Percentiles rank a stretch among this genome's conserved stretches.
These are phyloP conservation scores for Microdochium paspali DNA, from an alignment of 2,329 filamentous ascomycete genomes.

Conservation along the genomic window DNA sequence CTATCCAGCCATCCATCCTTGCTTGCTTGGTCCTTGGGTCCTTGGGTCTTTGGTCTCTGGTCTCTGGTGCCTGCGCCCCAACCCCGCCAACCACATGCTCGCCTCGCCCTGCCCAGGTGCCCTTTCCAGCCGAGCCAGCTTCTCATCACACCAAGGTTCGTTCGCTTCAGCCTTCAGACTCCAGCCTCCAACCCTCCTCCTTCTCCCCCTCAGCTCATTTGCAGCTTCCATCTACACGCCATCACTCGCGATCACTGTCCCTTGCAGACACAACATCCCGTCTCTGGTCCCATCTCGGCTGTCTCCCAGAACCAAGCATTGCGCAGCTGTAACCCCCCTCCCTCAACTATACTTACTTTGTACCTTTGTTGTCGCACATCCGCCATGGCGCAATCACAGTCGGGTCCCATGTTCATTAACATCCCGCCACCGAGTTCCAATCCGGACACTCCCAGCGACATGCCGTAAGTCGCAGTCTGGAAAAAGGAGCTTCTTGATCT, in stretches of 20 bases:
- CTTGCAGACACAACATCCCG: background rate
- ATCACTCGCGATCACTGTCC: no score
- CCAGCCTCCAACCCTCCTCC: no score
- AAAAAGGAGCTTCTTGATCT: background rate
- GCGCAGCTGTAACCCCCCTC: no score
- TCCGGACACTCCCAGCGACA: conserved; percentile 78
- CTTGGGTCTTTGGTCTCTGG: no score
- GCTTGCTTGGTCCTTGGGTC: no score
- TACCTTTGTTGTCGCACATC: no score
- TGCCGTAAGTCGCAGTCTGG: conserved; percentile 56
- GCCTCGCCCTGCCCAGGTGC: background rate
- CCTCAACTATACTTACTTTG: no score
- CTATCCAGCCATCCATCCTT: no score
- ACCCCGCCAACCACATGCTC: background rate
- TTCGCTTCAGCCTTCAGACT: background rate
- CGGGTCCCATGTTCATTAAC: conserved; percentile 65
- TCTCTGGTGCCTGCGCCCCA: background rate
- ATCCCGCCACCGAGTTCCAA: conserved; percentile 75
- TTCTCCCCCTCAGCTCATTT: no score
- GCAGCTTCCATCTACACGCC: no score
- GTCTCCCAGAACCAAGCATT: no score
- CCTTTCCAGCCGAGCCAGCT: background rate
- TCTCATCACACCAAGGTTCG: background rate
- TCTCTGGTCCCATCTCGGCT: background rate
- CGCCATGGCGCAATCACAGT: conserved; percentile 24